These are phyloP conservation scores for Epichloe gansuensis DNA, from an alignment of 2,329 filamentous ascomycete genomes.

Conservation along the genomic window DNA sequence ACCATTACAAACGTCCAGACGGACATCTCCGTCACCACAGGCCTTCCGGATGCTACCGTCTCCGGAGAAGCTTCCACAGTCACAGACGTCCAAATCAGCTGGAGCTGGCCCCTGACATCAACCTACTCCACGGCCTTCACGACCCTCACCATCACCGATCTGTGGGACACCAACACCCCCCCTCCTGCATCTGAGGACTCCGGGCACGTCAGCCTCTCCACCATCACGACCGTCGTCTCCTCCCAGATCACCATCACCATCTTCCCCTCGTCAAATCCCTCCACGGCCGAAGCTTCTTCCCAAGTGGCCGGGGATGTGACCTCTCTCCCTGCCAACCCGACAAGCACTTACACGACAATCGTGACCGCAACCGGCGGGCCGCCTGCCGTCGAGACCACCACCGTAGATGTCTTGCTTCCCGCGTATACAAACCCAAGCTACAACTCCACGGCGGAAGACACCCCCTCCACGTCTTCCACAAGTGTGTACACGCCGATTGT, in stretches of 20 bases:
- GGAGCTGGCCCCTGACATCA: slow-evolving; percentile 10
- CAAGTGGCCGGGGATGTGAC: slow-evolving; percentile 13
- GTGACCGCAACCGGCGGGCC: slow-evolving; percentile 20
- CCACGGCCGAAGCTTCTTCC: slow-evolving; percentile 5
- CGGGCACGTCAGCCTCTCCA: slow-evolving; percentile 5
- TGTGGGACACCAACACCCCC: slow-evolving; percentile 12
- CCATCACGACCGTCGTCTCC: slow-evolving; percentile 14
- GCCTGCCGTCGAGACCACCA: slow-evolving; percentile 18
- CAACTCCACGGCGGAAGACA: slow-evolving; percentile 16
- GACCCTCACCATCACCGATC: slow-evolving; percentile 19
- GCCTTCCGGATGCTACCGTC: slow-evolving; percentile 20
- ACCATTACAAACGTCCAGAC: slow-evolving; percentile 20
- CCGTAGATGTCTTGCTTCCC: slow-evolving; percentile 17
- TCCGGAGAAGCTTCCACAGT: slow-evolving; percentile 20
- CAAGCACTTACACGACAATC: slow-evolving; percentile 18
- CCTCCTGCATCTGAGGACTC: neutral
- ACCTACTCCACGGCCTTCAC: slow-evolving; percentile 9
- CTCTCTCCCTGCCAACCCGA: slow-evolving; percentile 10
- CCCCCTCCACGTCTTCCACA: slow-evolving; percentile 13
- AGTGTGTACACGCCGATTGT: slow-evolving; percentile 14
- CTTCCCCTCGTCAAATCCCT: slow-evolving; percentile 2
- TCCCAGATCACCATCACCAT: slow-evolving; percentile 14
- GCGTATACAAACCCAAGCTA: slow-evolving; percentile 13
- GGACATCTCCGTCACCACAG: slow-evolving; percentile 15
- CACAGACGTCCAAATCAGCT: slow-evolving; percentile 15